Conservation (phyloP, 176 grass and related monocot species). For the Musa troglodytarum region DNA sequence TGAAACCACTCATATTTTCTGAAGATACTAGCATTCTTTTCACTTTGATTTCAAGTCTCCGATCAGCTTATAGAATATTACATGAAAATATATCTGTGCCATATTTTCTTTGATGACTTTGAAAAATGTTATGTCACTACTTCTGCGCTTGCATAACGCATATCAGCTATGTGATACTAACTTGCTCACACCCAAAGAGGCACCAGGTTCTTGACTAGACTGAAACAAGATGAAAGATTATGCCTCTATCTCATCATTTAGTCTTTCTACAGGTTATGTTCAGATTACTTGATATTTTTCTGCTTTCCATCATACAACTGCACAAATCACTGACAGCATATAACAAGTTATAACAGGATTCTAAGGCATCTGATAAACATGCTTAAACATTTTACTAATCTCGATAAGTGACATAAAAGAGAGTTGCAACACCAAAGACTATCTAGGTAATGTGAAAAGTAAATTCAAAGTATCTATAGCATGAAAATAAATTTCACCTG, state of each 20-base stretch:
- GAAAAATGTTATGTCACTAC: too few species aligned
- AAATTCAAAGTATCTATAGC: not conserved
- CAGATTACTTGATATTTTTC: too few species aligned
- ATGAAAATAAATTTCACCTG: slow-evolving; percentile 32
- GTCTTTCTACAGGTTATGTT: too few species aligned
- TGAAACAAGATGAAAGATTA: not conserved
- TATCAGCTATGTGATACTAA: too few species aligned
- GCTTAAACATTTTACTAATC: not conserved
- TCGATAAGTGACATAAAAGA: too few species aligned
- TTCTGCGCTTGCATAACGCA: too few species aligned
- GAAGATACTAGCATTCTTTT: not conserved
- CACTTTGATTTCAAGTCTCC: not conserved
- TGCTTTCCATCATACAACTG: too few species aligned
- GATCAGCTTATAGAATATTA: not conserved
- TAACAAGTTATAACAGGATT: not conserved
- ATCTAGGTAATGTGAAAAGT: too few species aligned
- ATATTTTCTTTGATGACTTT: not conserved
- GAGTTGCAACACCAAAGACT: too few species aligned
- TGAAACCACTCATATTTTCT: not conserved
- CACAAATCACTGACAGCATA: too few species aligned
- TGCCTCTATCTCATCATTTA: too few species aligned
- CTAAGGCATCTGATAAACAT: not conserved
- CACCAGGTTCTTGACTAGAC: not conserved
- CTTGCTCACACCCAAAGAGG: too few species aligned
- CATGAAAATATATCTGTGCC: not conserved